phyloP scores from a whole-genome alignment of 1,284 basidiomycete species.

The Ustilago loliicola region DNA sequence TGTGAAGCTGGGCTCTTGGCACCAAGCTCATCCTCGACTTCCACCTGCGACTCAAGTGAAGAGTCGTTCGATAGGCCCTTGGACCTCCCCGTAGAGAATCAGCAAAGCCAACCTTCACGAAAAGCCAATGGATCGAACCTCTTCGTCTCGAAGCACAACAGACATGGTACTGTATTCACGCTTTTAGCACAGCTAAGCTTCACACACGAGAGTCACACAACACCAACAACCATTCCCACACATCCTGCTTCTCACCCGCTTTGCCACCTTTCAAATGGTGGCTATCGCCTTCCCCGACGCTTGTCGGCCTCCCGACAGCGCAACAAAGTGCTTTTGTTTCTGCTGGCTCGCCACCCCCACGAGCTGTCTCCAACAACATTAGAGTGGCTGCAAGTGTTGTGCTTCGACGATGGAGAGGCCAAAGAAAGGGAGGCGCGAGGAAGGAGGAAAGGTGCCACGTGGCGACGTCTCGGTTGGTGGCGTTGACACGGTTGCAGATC shows the following conservation, averaged over 20 bases:
- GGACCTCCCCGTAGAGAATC: too few species aligned
- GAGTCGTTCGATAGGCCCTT: too few species aligned
- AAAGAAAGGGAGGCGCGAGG: too few species aligned
- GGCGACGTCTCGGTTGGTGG: slow-evolving; percentile 24
- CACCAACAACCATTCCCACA: slow-evolving; percentile 7
- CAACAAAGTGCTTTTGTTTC: slow-evolving; percentile 8
- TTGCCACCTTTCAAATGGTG: not conserved
- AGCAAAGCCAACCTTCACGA: too few species aligned
- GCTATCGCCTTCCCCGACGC: not conserved
- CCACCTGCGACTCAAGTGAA: too few species aligned
- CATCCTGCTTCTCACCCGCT: slow-evolving; percentile 4
- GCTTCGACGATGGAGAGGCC: not conserved
- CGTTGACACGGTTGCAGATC: slow-evolving; percentile 3
- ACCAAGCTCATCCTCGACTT: too few species aligned
- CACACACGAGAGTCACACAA: not conserved
- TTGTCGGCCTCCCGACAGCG: not conserved
- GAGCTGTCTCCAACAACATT: not conserved
- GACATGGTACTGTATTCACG: not conserved
- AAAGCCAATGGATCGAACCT: not conserved
- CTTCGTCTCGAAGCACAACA: not conserved
- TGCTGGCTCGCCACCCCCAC: not conserved
- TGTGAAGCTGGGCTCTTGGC: too few species aligned
- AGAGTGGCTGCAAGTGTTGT: not conserved
- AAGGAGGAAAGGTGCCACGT: slow-evolving; percentile 15
- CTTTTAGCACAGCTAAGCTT: not conserved